These are phyloP conservation scores for Phytophthora cryptogea DNA, from an alignment of 352 stramenopile species.

Conservation along the genomic window DNA sequence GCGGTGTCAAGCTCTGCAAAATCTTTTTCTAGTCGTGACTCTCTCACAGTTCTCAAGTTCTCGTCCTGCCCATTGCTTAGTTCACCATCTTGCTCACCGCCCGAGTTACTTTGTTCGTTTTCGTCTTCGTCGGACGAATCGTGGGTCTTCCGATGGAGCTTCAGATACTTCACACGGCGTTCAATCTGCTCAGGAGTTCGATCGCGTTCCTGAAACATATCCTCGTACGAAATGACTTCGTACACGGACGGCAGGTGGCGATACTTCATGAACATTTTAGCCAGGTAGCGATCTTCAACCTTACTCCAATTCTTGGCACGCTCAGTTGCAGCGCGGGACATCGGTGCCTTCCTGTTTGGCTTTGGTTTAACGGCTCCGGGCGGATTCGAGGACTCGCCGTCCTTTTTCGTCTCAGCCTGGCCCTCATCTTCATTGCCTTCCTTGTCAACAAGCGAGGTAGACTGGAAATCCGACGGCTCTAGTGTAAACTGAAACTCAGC, in stretches of 20 bases:
- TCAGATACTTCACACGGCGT: conserved; percentile 81
- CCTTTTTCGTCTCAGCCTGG: conserved; percentile 30
- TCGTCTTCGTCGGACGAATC: conserved; percentile 71
- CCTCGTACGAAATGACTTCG: conserved; percentile 89
- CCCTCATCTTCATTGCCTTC: conserved; percentile 39
- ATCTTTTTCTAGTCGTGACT: conserved; percentile 28
- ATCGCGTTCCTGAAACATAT: conserved; percentile 90
- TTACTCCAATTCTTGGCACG: conserved; percentile 83
- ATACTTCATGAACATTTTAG: conserved; percentile 81
- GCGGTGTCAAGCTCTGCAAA: conserved; percentile 32
- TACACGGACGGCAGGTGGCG: conserved; percentile 83
- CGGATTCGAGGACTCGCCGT: conserved; percentile 7
- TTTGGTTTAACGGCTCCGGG: conserved; percentile 18
- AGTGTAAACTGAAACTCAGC: conserved; percentile 82
- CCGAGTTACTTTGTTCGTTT: conserved; percentile 37
- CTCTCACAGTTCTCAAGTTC: conserved; percentile 12
- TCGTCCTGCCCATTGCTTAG: conserved; percentile 23
- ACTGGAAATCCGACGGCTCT: conserved; percentile 60
- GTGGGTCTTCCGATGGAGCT: conserved; percentile 72
- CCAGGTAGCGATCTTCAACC: conserved; percentile 80
- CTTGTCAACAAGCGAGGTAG: conserved; percentile 51
- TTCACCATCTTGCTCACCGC: conserved; percentile 34
- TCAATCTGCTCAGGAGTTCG: conserved; percentile 86
- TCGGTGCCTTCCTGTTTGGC: conserved; percentile 31
- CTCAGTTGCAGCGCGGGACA: conserved; percentile 46